phyloP scores from a whole-genome alignment of 257 asterid species.

The Gentiana dahurica region DNA sequence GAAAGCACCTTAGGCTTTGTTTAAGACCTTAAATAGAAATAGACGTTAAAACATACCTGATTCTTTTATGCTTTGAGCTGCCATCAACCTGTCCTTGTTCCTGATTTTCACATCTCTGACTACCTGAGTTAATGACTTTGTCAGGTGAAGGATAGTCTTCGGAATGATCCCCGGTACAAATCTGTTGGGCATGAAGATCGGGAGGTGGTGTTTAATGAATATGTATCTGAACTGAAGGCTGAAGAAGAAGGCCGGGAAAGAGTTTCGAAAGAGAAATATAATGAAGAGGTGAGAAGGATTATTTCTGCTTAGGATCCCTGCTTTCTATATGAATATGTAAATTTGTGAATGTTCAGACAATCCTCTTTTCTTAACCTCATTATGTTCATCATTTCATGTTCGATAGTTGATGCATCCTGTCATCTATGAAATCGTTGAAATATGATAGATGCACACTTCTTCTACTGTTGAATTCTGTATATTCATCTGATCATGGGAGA shows the following conservation, averaged over 20 bases:
- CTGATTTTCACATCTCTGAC: constrained; percentile 3
- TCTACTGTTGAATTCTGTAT: too few species aligned
- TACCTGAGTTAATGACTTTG: constrained; percentile 17
- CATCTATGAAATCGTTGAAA: too few species aligned
- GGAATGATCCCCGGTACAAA: constrained; percentile 82
- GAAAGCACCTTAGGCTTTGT: too few species aligned
- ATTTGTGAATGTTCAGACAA: too few species aligned
- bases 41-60: too few species aligned
- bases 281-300: constrained; percentile 61
- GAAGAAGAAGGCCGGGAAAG: constrained; percentile 58
- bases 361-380: too few species aligned
- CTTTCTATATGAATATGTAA: too few species aligned
- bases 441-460: too few species aligned
- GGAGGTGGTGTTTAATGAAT: constrained; percentile 71
- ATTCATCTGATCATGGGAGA: too few species aligned
- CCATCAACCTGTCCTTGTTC: not conserved
- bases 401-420: too few species aligned
- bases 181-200: constrained; percentile 78
- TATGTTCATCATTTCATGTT: too few species aligned
- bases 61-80: not conserved
- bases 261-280: constrained; percentile 47
- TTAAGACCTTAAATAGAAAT: too few species aligned
- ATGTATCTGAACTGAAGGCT: constrained; percentile 60
- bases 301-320: not conserved
- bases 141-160: constrained; percentile 82